A percentile compares a stretch with the other conserved stretches of the same genome.
These are phyloP conservation scores for Bonia amplexicaulis DNA, from an alignment of 176 grass and related monocot species.

Conservation along the genomic window DNA sequence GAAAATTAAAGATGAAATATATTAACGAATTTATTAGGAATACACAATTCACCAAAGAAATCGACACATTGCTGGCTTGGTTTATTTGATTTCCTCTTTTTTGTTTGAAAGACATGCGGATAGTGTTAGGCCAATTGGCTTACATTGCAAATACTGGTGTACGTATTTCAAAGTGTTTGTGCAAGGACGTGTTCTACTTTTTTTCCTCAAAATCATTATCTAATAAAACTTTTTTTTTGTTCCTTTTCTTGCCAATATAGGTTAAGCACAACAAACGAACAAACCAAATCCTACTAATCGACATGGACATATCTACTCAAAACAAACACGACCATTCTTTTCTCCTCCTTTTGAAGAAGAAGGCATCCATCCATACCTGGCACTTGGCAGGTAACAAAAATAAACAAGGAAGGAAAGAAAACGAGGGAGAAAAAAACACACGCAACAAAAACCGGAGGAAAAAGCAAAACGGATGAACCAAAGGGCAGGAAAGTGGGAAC, in stretches of 20 bases:
- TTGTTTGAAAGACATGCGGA: too few relatives aligned
- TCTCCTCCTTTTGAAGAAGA: background rate
- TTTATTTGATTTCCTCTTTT: too few relatives aligned
- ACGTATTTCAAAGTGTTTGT: too few relatives aligned
- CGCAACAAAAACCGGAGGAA: constrained; percentile 13
- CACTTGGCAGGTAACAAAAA: background rate
- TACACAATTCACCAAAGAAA: too few relatives aligned
- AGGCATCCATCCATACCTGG: too few relatives aligned
- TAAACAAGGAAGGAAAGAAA: background rate
- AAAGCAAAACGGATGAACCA: background rate
- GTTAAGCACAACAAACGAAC: background rate
- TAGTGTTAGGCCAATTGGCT: too few relatives aligned
- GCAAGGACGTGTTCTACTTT: too few relatives aligned
- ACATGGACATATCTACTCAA: background rate
- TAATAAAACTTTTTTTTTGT: background rate
- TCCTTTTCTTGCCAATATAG: background rate
- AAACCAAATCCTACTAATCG: background rate
- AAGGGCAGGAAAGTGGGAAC: constrained; percentile 6
- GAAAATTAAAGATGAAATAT: too few relatives aligned
- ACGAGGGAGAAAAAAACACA: background rate
- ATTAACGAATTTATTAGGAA: too few relatives aligned
- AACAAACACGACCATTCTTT: background rate
- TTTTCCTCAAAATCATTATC: too few relatives aligned
- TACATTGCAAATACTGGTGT: too few relatives aligned
- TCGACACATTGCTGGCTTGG: too few relatives aligned